A percentile compares a stretch with the other conserved stretches of the same genome.
Conservation (phyloP, 2,329 filamentous ascomycete species). For the Dothistroma pini region DNA sequence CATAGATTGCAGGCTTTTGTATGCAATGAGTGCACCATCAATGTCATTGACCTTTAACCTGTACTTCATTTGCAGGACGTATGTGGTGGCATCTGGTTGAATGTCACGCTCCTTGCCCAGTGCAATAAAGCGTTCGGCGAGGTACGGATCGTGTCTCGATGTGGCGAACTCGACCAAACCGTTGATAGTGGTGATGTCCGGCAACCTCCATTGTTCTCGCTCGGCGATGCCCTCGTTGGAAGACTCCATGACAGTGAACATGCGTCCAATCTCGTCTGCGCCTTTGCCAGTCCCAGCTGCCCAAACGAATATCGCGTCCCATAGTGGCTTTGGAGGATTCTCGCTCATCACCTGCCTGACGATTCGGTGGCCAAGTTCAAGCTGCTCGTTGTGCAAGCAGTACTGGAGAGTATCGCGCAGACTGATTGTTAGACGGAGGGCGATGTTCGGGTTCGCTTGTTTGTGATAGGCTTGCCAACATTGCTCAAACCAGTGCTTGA, state of each 20-base stretch:
- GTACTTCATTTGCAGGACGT: slow-evolving; percentile 71
- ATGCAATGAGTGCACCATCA: slow-evolving; percentile 64
- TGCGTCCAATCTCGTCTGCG: slow-evolving; percentile 67
- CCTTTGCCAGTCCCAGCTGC: slow-evolving; percentile 68
- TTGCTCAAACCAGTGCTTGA: slow-evolving; percentile 60
- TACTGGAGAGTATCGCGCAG: slow-evolving; percentile 19
- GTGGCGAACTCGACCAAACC: slow-evolving; percentile 68
- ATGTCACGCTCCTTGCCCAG: slow-evolving; percentile 65
- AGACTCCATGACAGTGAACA: slow-evolving; percentile 62
- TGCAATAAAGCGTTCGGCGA: slow-evolving; percentile 69
- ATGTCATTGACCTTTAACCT: slow-evolving; percentile 70
- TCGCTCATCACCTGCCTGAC: slow-evolving; percentile 44
- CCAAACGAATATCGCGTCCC: slow-evolving; percentile 73
- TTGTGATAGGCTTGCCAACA: neutral
- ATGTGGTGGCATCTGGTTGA: slow-evolving; percentile 64
- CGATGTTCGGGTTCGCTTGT: neutral
- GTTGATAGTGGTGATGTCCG: slow-evolving; percentile 73
- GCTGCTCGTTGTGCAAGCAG: slow-evolving; percentile 47
- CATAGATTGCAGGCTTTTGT: slow-evolving; percentile 57
- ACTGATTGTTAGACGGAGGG: neutral
- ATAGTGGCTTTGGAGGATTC: slow-evolving; percentile 41
- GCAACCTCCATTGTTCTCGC: slow-evolving; percentile 46
- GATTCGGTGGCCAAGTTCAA: slow-evolving; percentile 60
- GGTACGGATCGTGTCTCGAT: slow-evolving; percentile 63
- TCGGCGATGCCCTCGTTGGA: slow-evolving; percentile 31